Evolutionary conservation across 148 eudicot species (phyloP), one percentile per base, ranked within the genome.

Genomic region (Vaccinium vitisidaea): DNA sequence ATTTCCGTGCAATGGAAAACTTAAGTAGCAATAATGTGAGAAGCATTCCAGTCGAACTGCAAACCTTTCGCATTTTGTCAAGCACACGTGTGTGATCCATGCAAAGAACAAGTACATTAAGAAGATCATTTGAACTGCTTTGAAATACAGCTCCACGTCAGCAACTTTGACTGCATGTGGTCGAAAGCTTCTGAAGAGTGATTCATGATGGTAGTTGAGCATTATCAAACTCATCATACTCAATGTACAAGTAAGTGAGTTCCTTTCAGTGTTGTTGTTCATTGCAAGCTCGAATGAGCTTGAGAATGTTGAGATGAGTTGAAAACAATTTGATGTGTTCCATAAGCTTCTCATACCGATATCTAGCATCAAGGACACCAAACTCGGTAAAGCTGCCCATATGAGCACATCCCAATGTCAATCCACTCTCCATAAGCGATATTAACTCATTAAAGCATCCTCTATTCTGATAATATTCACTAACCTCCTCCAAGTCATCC

Each of bases 141-240:
- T 96, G 88, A 94, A 96, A 85, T 96, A 96, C 15, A 94, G 94
- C 90, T 96, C 99, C 86, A 96, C 99, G 84, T 95, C 95, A 77
- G 99, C 99, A 88, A 96, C 99, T 91, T 96, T 96, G 75, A 96
- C 85, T 96, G 99, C 99, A 96, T 96, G 85, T 96, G 99, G 85
- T 96, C 99, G 98, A 98, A 96, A 36, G 99, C 99, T 86, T 94
- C 98, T 67, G 99, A 96, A 70, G 99, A 96, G 88, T 96, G 99
- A 89, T 96, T 96, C 99, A 96, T 96, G 55, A 96, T 94, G 75
- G 99, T 96, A n/a, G 97, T 89, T 14, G 97, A 88, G 98, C 99
- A 88, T 96, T 96, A 87, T 96, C 99, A 92, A 93, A 96, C 86
- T 96, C 99, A 83, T 96, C 99, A 88, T 96, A 96, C 80, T 96